A percentile compares a stretch with the other conserved stretches of the same genome.
Conservation (phyloP, 495 filamentous ascomycete species). For the Aspergillus leporis region DNA sequence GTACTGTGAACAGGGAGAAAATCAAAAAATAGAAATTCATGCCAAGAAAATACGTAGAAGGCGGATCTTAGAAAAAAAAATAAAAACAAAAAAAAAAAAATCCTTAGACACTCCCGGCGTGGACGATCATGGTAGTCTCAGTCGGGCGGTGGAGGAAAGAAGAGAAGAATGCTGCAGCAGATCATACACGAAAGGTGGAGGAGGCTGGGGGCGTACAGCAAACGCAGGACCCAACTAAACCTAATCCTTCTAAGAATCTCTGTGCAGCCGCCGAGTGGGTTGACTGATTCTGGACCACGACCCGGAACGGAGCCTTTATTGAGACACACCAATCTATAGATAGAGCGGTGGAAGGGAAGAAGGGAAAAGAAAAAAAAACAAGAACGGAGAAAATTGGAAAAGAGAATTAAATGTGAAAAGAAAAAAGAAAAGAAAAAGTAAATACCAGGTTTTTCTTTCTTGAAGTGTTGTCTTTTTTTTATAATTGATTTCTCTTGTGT, state of each 20-base stretch:
- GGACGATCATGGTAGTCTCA: slow-evolving; percentile 17
- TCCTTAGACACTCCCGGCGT: slow-evolving; percentile 1
- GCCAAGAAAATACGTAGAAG: slow-evolving; percentile 19
- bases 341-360: slow-evolving; percentile 9
- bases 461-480: slow-evolving; percentile 10
- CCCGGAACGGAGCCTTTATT: not conserved
- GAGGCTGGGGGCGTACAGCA: slow-evolving; percentile 27
- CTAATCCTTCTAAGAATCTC: slow-evolving; percentile 15
- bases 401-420: slow-evolving; percentile 5
- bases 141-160: slow-evolving; percentile 17
- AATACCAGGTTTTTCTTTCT: slow-evolving; percentile 3
- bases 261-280: slow-evolving; percentile 21
- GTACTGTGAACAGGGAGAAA: slow-evolving; percentile 33
- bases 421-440: slow-evolving; percentile 15
- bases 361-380: slow-evolving; percentile 5
- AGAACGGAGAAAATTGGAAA: slow-evolving; percentile 12
- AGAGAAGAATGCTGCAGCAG: slow-evolving; percentile 27
- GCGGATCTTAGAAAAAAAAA: slow-evolving; percentile 7
- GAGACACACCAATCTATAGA: slow-evolving; percentile 2
- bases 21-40: slow-evolving; percentile 36
- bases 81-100: slow-evolving; percentile 19
- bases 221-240: slow-evolving; percentile 30
- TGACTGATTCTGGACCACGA: slow-evolving; percentile 16
- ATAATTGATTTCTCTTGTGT: slow-evolving; percentile 4
- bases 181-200: slow-evolving; percentile 29